Conservation (phyloP, 2,329 filamentous ascomycete species). For the Didymella segeticola region DNA sequence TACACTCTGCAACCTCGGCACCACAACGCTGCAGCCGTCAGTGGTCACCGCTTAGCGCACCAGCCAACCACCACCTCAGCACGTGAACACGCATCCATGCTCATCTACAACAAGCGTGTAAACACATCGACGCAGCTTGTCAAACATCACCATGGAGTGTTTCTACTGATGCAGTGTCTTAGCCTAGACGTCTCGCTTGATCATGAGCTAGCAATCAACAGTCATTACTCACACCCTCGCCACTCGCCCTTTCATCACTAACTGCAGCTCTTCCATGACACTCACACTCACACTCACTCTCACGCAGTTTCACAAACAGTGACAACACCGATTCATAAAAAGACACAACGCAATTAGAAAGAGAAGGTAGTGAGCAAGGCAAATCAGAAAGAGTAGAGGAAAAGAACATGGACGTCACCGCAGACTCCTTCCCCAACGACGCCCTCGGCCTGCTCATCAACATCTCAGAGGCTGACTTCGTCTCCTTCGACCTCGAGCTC, state of each 20-base stretch:
- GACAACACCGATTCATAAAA: too few relatives aligned
- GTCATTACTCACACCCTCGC: constrained; percentile 13
- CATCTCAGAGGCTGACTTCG: constrained; percentile 66
- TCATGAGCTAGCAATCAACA: constrained; percentile 16
- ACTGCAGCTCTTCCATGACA: not conserved
- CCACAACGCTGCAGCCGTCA: constrained; percentile 4
- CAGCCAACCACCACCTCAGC: not conserved
- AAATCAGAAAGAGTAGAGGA: not conserved
- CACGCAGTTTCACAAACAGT: not conserved
- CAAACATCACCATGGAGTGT: too few relatives aligned
- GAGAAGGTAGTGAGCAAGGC: too few relatives aligned
- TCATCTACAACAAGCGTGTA: not conserved
- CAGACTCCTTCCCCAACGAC: constrained; percentile 56
- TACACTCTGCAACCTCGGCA: constrained; percentile 19
- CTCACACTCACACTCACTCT: not conserved
- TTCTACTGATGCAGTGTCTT: not conserved
- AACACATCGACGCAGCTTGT: not conserved
- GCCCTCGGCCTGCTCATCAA: constrained; percentile 64
- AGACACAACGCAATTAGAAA: too few relatives aligned
- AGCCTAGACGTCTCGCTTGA: constrained; percentile 8
- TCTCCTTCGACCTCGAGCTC: constrained; percentile 71
- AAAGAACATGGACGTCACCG: constrained; percentile 63
- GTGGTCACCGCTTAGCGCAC: too few relatives aligned
- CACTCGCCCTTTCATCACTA: not conserved
- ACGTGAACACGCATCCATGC: constrained; percentile 3